Percentiles rank a stretch among this genome's conserved stretches.
Conservation (phyloP, 2,329 filamentous ascomycete genomes). For the Lecanosticta acicola region DNA sequence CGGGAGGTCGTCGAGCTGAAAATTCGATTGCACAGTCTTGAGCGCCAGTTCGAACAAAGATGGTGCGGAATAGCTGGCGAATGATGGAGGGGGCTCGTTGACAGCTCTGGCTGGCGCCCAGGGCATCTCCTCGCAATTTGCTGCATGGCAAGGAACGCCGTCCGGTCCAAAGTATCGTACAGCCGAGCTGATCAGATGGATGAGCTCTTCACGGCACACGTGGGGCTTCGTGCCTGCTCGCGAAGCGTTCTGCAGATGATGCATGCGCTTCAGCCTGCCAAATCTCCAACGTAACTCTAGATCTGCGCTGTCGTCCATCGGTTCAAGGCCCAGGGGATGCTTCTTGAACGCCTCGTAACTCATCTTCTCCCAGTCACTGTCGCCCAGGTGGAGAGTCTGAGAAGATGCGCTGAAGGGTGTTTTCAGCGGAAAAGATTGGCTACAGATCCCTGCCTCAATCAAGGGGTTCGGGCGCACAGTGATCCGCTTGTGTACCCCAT, state of each 20-base stretch:
- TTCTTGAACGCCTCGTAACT: background rate
- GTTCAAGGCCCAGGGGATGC: constrained; percentile 4
- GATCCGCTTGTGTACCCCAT: constrained; percentile 47
- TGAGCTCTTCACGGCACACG: constrained; percentile 22
- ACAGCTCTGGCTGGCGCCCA: background rate
- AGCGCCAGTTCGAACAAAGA: constrained; percentile 35
- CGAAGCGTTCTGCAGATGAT: constrained; percentile 16
- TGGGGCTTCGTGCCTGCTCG: constrained; percentile 9
- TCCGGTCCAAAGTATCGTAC: constrained; percentile 29
- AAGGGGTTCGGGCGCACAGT: constrained; percentile 60
- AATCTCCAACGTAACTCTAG: constrained; percentile 20
- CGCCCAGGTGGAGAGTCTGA: background rate
- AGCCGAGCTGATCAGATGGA: constrained; percentile 27
- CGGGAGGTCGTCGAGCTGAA: constrained; percentile 24
- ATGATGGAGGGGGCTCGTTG: background rate
- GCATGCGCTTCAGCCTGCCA: constrained; percentile 18
- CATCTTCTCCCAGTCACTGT: background rate
- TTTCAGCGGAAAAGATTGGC: no score
- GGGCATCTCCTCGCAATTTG: constrained; percentile 1
- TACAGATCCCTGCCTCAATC: constrained; percentile 19
- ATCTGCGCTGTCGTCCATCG: constrained; percentile 14
- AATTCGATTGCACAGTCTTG: constrained; percentile 21
- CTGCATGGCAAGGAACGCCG: constrained; percentile 19
- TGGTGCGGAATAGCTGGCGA: constrained; percentile 14
- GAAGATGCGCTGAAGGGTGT: no score